A percentile compares a stretch with the other conserved stretches of the same genome.
Conservation (phyloP, 768 basidiomycete genomes). For the Crassisporium funariophilum region DNA sequence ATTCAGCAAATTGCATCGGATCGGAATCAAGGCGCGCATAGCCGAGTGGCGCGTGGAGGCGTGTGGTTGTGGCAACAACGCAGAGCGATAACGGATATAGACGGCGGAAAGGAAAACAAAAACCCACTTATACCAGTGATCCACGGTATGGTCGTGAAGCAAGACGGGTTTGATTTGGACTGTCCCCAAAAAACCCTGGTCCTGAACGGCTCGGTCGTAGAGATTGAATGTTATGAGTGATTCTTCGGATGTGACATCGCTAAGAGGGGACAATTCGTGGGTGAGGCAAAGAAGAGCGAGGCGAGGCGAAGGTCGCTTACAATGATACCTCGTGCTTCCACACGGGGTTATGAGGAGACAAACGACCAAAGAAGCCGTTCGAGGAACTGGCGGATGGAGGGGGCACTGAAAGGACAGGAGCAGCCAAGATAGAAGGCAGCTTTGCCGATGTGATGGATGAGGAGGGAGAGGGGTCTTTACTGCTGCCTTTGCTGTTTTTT, state of each 20-base stretch:
- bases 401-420: conserved; percentile 26
- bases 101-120: conserved; percentile 12
- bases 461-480: conserved; percentile 45
- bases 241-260: conserved; percentile 91
- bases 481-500: conserved; percentile 44
- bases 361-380: conserved; percentile 59
- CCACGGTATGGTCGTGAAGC: conserved; percentile 91
- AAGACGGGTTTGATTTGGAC: conserved; percentile 90
- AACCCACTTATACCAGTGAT: conserved; percentile 95
- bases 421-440: no score
- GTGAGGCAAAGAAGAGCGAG: conserved; percentile 4
- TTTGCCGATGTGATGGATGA: conserved; percentile 35
- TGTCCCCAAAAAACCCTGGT: conserved; percentile 88
- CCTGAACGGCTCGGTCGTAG: conserved; percentile 83
- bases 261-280: conserved; percentile 35
- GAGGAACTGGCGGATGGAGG: conserved; percentile 22
- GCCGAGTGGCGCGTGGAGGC: conserved; percentile 1
- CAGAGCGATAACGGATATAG: conserved; percentile 10
- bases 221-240: conserved; percentile 86
- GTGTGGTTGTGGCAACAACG: conserved; percentile 18
- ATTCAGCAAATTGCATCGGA: conserved; percentile 1
- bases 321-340: conserved; percentile 99
- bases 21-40: not conserved
- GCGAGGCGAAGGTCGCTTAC: conserved; percentile 53
- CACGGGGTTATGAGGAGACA: conserved; percentile 85